phyloP scores from a whole-genome alignment of 1,284 basidiomycete species.

The Golubevia pallescens region DNA sequence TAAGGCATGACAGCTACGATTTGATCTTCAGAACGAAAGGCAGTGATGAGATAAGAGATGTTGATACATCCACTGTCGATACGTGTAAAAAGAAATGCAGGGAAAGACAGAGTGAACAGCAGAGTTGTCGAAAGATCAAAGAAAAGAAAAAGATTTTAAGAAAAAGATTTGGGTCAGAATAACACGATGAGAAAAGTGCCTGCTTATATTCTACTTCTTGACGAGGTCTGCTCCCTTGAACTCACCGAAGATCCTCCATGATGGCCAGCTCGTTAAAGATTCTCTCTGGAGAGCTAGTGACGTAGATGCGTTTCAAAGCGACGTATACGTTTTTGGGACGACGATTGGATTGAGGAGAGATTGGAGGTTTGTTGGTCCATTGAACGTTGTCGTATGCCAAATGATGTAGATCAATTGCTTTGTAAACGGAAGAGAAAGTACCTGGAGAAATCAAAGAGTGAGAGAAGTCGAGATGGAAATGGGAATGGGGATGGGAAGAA shows the following conservation, averaged over 20 bases:
- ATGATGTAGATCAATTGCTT: constrained; percentile 82
- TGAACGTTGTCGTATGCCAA: constrained; percentile 79
- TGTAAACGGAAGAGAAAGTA: constrained; percentile 98
- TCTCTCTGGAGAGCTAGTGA: constrained; percentile 88
- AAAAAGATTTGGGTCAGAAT: too few relatives aligned
- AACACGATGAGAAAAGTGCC: neutral
- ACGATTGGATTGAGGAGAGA: constrained; percentile 62
- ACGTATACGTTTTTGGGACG: constrained; percentile 72
- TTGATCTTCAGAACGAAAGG: constrained; percentile 89
- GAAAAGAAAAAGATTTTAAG: too few relatives aligned
- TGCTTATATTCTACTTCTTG: neutral
- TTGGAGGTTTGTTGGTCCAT: constrained; percentile 75
- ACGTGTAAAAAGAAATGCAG: too few relatives aligned
- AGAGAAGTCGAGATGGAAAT: neutral
- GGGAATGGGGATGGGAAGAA: neutral
- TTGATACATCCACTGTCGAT: constrained; percentile 12
- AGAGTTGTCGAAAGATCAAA: too few relatives aligned
- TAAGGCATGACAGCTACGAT: constrained; percentile 95
- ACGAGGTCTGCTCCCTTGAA: neutral
- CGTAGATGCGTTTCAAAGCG: constrained; percentile 95
- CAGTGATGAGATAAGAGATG: constrained; percentile 80
- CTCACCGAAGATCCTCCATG: constrained; percentile 74
- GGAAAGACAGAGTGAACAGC: too few relatives aligned
- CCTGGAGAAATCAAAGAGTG: constrained; percentile 66
- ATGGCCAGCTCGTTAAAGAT: constrained; percentile 95